Evolutionary conservation across 805 yeast species (phyloP).

Genomic region (Wickerhamomyces hampshirensis): DNA sequence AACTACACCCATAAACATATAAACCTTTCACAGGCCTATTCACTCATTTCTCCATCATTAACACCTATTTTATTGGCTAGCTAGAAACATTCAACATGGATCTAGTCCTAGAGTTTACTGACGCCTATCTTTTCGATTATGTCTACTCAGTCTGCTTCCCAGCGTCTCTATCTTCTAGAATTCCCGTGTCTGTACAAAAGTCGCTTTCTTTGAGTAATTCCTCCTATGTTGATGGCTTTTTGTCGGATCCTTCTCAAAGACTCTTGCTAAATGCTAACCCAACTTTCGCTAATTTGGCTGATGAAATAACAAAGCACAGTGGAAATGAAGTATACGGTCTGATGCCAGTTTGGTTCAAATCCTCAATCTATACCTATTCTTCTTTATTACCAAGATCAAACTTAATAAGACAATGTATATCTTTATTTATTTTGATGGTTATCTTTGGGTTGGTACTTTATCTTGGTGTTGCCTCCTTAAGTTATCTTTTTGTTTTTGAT

Average conservation of each 20-base stretch:
- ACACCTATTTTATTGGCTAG: background rate
- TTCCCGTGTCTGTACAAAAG: constrained; percentile 28
- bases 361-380: constrained; percentile 51
- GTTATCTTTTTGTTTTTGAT: constrained; percentile 79
- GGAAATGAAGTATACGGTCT: constrained; percentile 52
- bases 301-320: constrained; percentile 16
- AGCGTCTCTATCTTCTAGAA: constrained; percentile 36
- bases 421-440: constrained; percentile 65
- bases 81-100: constrained; percentile 75
- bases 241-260: constrained; percentile 12
- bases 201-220: constrained; percentile 21
- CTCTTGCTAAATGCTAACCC: constrained; percentile 8
- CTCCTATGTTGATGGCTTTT: constrained; percentile 19
- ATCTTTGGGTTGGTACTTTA: constrained; percentile 87
- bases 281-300: constrained; percentile 10
- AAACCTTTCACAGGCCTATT: background rate
- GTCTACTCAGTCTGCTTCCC: constrained; percentile 71
- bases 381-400: constrained; percentile 73
- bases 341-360: constrained; percentile 53
- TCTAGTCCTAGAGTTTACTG: constrained; percentile 78
- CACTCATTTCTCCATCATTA: background rate
- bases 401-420: constrained; percentile 61
- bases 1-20: background rate
- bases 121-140: constrained; percentile 69
- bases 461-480: constrained; percentile 65